A percentile compares a stretch with the other conserved stretches of the same genome.
These are phyloP conservation scores for Hibiscus syriacus DNA, from an alignment of 345 rosid genomes.

Conservation along the genomic window DNA sequence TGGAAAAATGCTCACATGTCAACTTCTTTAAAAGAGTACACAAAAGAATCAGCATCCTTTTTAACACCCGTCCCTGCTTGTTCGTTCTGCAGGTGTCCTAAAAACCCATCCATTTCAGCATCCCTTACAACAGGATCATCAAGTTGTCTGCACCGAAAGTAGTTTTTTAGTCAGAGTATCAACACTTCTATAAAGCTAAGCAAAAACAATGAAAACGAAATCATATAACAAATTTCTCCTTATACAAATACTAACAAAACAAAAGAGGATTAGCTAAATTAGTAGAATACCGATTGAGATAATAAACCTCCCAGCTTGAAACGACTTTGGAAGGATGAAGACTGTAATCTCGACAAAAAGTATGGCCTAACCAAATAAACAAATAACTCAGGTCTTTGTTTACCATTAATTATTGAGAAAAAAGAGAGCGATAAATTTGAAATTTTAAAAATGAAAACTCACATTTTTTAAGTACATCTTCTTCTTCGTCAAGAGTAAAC, in stretches of 20 bases:
- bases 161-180: not conserved
- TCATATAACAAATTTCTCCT: not conserved
- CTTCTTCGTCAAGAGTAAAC: constrained; percentile 51
- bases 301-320: constrained; percentile 86
- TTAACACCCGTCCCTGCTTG: constrained; percentile 55
- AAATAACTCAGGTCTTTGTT: not conserved
- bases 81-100: constrained; percentile 70
- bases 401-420: constrained; percentile 1
- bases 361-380: constrained; percentile 39
- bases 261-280: not conserved
- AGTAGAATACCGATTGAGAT: constrained; percentile 61
- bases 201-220: not conserved
- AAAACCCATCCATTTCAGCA: constrained; percentile 80
- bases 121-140: constrained; percentile 46
- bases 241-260: not conserved
- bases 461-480: constrained; percentile 69
- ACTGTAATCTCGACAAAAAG: constrained; percentile 68
- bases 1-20: constrained; percentile 57
- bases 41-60: constrained; percentile 57
- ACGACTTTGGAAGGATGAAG: constrained; percentile 73
- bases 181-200: not conserved
- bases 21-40: constrained; percentile 81
- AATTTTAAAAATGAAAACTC: constrained; percentile 1
- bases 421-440: not conserved
- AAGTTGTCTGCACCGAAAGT: constrained; percentile 41